A percentile compares a stretch with the other conserved stretches of the same genome.
Conservation (phyloP, 495 filamentous ascomycete species). For the Melanomma pulvis-pyrius region DNA sequence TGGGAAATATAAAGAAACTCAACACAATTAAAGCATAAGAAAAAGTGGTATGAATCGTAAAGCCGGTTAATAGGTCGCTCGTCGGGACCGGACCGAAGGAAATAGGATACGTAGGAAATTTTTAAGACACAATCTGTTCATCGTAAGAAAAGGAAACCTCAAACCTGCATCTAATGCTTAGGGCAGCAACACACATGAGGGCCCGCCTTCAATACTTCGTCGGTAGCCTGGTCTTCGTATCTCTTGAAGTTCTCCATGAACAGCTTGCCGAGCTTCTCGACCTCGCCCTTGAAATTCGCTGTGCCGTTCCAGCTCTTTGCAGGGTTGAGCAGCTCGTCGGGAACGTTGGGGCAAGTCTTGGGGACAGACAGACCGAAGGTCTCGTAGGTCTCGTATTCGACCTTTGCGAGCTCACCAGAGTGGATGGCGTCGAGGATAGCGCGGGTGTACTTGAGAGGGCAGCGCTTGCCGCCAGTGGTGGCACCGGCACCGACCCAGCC, state of each 20-base stretch:
- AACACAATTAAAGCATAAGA: neutral
- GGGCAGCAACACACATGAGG: slow-evolving; percentile 49
- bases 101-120: slow-evolving; percentile 1
- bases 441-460: slow-evolving; percentile 98
- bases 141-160: slow-evolving; percentile 22
- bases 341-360: slow-evolving; percentile 81
- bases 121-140: slow-evolving; percentile 20
- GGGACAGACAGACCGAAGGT: slow-evolving; percentile 96
- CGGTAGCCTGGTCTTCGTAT: slow-evolving; percentile 83
- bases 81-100: neutral
- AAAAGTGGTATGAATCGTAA: slow-evolving; percentile 9
- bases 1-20: neutral
- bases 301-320: slow-evolving; percentile 84
- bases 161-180: slow-evolving; percentile 26
- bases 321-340: slow-evolving; percentile 90
- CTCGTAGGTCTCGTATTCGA: slow-evolving; percentile 91
- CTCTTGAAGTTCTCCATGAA: slow-evolving; percentile 98
- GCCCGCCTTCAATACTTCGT: slow-evolving; percentile 75
- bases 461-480: slow-evolving; percentile 93
- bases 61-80: neutral
- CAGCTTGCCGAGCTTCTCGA: slow-evolving; percentile 80
- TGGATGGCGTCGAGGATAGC: slow-evolving; percentile 98
- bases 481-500: slow-evolving; percentile 98
- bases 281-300: slow-evolving; percentile 79
- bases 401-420: slow-evolving; percentile 88